Evolutionary conservation across 495 filamentous ascomycete species (phyloP), one percentile per base, ranked within the genome.

Genomic region (Penicillium tannophilum): DNA sequence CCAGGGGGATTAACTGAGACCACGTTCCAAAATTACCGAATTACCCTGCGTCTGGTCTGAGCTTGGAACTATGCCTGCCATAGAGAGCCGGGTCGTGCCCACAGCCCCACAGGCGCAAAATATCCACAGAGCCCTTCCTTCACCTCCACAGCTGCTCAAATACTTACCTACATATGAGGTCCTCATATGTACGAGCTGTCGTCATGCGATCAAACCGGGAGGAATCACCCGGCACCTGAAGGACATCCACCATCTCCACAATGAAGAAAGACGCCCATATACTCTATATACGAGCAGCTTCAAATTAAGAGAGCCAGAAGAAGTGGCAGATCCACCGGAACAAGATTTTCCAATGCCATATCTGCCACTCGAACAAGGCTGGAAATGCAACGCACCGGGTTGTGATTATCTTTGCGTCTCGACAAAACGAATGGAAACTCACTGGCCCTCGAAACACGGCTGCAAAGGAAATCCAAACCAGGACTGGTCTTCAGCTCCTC

Each of bases 151-250:
- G 28, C 26, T 72, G 31, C 59, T 72, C 46, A 60, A 71, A 31
- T 65, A 66, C 52, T 33, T 41, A 6, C 30, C 55, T 6, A 51
- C 48, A 5, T 64, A 75, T 51, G 41, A 60, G 26, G 64, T 76
- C 6, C 23, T 77, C 24, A 62, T 75, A 31, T 75, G 72, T 39
- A 65, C 39, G 5, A 20, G 28, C 6, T 77, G 73, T 48, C 55
- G 36, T 24, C 74, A 75, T 49, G 75, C 75, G 2, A 58, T 77
- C 20, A 73, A 76, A 52, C 73, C 73, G 10, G 55, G 48, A 11
- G 75, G 63, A 9, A 62, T 77, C 19, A 10, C 54, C 11, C 68
- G 75, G 6, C 73, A 77, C 56, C 56, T 77, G 28, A 77, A 77
- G 53, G 73, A 77, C 23, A 69, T 73, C 49, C 73, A 77, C 30